These are phyloP conservation scores for Microsporum audouinii DNA, from an alignment of 2,329 filamentous ascomycete species.

Conservation along the genomic window DNA sequence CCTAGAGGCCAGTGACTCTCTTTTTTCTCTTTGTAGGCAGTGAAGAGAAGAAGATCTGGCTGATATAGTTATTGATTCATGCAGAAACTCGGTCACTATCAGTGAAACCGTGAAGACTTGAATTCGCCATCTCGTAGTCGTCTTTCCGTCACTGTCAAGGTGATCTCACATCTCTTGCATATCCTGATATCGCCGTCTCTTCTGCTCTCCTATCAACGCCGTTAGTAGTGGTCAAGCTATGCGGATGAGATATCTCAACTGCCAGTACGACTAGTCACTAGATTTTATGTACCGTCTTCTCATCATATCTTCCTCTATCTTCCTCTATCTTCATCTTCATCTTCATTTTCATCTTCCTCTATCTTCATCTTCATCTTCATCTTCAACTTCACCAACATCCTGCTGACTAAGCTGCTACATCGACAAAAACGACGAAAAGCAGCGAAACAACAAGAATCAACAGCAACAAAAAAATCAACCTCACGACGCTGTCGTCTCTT, in stretches of 20 bases:
- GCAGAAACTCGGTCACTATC: neutral
- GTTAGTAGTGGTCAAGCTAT: neutral
- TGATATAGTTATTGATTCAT: neutral
- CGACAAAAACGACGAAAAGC: constrained; percentile 1
- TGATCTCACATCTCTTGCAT: neutral
- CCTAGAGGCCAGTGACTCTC: neutral
- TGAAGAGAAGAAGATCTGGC: neutral
- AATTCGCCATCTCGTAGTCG: neutral
- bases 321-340: neutral
- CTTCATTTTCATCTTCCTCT: neutral
- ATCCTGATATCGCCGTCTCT: neutral
- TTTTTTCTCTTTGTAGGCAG: neutral
- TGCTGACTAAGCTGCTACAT: neutral
- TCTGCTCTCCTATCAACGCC: neutral
- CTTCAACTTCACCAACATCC: neutral
- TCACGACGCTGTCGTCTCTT: neutral
- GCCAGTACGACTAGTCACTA: too few relatives aligned
- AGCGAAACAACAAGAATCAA: neutral
- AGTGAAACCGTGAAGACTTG: neutral
- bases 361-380: neutral
- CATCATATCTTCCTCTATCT: neutral
- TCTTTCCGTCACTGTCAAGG: neutral
- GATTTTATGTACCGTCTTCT: too few relatives aligned
- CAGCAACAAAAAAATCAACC: neutral
- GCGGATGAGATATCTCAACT: neutral